phyloP scores from a whole-genome alignment of 768 basidiomycete species.

The Boletales sp. region DNA sequence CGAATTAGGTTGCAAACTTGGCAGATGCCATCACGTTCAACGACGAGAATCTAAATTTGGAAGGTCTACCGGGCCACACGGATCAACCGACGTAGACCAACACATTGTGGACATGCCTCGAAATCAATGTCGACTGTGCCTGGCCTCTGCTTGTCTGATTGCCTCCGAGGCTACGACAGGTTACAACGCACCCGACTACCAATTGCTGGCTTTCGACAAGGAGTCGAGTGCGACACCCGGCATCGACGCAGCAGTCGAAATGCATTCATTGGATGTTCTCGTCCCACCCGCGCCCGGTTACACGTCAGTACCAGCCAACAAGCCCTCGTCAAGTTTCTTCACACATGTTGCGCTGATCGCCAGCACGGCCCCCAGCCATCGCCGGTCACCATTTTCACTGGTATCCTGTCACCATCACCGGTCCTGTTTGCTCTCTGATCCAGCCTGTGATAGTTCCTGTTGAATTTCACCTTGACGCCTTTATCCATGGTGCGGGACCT shows the following conservation, averaged over 20 bases:
- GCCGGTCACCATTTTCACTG: conserved; percentile 35
- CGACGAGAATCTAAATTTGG: conserved; percentile 45
- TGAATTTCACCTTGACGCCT: conserved; percentile 36
- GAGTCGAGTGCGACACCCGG: conserved; percentile 49
- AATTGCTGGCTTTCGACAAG: conserved; percentile 42
- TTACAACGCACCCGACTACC: conserved; percentile 35
- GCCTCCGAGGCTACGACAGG: conserved; percentile 25
- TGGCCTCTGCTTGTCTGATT: conserved; percentile 7
- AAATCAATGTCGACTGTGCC: no score
- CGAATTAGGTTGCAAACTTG: conserved; percentile 55
- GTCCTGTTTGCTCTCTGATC: background rate
- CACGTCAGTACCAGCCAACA: conserved; percentile 19
- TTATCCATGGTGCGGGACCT: conserved; percentile 34
- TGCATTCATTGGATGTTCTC: conserved; percentile 46
- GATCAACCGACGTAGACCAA: conserved; percentile 29
- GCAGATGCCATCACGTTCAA: conserved; percentile 59
- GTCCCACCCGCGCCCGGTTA: conserved; percentile 39
- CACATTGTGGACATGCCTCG: no score
- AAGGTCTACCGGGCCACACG: conserved; percentile 36
- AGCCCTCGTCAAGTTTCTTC: background rate
- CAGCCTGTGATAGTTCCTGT: conserved; percentile 26
- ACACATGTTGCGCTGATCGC: background rate
- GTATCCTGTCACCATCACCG: conserved; percentile 5
- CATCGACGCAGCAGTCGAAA: conserved; percentile 50
- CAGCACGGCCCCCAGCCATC: conserved; percentile 19